Base-by-base conservation (phyloP, 495 filamentous ascomycete species). In the Tricharina praecox region DNA sequence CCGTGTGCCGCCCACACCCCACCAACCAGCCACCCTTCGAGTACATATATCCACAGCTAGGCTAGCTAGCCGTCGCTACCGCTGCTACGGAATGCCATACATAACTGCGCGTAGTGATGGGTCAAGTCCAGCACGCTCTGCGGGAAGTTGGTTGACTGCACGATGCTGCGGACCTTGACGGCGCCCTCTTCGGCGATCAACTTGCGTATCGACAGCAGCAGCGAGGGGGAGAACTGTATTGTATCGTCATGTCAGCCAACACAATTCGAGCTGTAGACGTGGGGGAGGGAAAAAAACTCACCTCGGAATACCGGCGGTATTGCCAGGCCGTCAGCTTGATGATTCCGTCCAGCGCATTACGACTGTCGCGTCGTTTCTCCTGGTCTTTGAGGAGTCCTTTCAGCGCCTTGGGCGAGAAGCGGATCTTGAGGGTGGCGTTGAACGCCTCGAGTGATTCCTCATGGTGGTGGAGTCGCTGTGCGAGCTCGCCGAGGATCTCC, bases 271-370 rank as follows among this genome's bases (percentile, higher is more conserved):
- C 37, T 3, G 18, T 9, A 3, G 13, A 32, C 4, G 28, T n/a
- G 32, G 33, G 37, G 20, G 10, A 13, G 18, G 15, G n/a, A 34
- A 11, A 24, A 13, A 47, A 1, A 59, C 68, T 50, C 68, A 82
- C 79, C 72, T 85, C 92, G 21, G 86, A 93, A 66, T 96, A 97
- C 90, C 90, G 95, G 50, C 90, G 76, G 65, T 95, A 96, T 67
- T 97, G 88, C 90, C 90, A 97, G 3, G 88, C 82, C 26, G 95
- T 83, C 41, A 96, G 65, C 34, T 84, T 70, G 47, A 96, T 95
- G 45, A 94, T 68, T 8, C 79, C 76, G 32, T 76, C 78, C 23
- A 96, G 68, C 51, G 80, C 82, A 24, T 78, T 77, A 45, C 83
- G 66, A 7, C 81, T 81, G 59, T 81, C 82, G 26, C 77, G 75